phyloP scores from a whole-genome alignment of 208 protist species.

The Trypanosoma melophagium region DNA sequence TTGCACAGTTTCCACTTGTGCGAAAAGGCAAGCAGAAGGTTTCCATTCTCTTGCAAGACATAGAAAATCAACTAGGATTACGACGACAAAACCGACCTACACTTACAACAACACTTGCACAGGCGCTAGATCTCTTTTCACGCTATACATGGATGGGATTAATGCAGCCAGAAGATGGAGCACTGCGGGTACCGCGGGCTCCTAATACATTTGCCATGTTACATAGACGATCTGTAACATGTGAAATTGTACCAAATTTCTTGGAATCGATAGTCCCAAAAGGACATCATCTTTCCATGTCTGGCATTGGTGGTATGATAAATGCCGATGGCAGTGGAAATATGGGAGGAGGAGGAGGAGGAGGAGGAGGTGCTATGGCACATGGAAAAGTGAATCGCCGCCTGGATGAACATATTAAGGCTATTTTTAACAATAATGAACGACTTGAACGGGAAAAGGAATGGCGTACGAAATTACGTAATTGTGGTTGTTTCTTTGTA shows the following conservation, averaged over 20 bases:
- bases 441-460: constrained; percentile 60
- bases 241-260: constrained; percentile 84
- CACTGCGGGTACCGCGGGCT: constrained; percentile 52
- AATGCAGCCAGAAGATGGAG: constrained; percentile 75
- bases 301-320: neutral
- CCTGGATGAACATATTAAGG: constrained; percentile 71
- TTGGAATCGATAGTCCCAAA: constrained; percentile 32
- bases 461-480: constrained; percentile 47
- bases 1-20: constrained; percentile 65
- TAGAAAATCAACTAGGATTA: constrained; percentile 79
- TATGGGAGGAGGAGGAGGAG: constrained; percentile 8
- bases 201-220: constrained; percentile 55
- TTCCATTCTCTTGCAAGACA: constrained; percentile 83
- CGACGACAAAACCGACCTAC: constrained; percentile 49
- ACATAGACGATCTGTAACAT: constrained; percentile 69
- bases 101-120: constrained; percentile 66
- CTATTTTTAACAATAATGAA: constrained; percentile 75
- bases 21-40: constrained; percentile 75
- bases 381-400: constrained; percentile 36
- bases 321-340: constrained; percentile 21
- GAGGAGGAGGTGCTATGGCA: neutral
- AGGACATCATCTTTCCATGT: no score
- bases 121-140: constrained; percentile 80
- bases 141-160: constrained; percentile 87
- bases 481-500: constrained; percentile 62